Base-by-base conservation (phyloP, 2,329 filamentous ascomycete species). In the Xylariaceae sp. region DNA sequence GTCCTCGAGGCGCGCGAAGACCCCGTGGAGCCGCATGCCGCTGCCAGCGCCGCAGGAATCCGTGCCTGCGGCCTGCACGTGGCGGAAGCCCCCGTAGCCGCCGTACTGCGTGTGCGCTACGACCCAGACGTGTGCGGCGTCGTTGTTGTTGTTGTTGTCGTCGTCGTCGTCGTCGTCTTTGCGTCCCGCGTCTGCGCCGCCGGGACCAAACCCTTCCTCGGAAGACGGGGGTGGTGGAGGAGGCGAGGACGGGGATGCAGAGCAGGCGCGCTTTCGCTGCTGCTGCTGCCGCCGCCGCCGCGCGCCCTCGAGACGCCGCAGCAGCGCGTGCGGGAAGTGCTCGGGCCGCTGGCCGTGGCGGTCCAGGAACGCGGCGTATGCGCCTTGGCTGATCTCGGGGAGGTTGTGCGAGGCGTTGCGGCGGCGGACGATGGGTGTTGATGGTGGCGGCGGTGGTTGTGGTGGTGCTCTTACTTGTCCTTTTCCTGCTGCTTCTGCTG, bases 361-460 rank as follows among this genome's bases (percentile, higher is more conserved):
- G 24, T 55, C 53, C 11, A 55, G 53, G 33, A 50, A 55, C 21
- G 41, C 46, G 11, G 47, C 36, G 41, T 55, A 55, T 13, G 46
- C 39, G n/a, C 53, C 53, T 11, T 47, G 24, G 30, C 11, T 16
- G 29, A 55, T 55, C 46, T 47, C 53, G 16, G 46, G 40, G 20
- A 55, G 33, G 41, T 50, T 29, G 44, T 55, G 53, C 15, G 26
- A 46, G 1, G 46, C 24, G 40, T 55, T 55, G 16, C 52, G 45
- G 20, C 24, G 39, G 23, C 9, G 6, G 23, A n/a, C 39, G 21
- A 27, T 10, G 24, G 40, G 20, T 16, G 40, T 6, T 11, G 42
- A 7, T 33, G 24, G 8, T 15, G 32, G 27, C n/a, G 13, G 32
- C 16, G 13, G 7, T 15, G 13, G 32, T 35, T 35, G n/a, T 35